Percentiles rank a stretch among this genome's conserved stretches.
phyloP scores from a whole-genome alignment of 169 alveolate genomes.

The Prorocentrum cordatum region DNA sequence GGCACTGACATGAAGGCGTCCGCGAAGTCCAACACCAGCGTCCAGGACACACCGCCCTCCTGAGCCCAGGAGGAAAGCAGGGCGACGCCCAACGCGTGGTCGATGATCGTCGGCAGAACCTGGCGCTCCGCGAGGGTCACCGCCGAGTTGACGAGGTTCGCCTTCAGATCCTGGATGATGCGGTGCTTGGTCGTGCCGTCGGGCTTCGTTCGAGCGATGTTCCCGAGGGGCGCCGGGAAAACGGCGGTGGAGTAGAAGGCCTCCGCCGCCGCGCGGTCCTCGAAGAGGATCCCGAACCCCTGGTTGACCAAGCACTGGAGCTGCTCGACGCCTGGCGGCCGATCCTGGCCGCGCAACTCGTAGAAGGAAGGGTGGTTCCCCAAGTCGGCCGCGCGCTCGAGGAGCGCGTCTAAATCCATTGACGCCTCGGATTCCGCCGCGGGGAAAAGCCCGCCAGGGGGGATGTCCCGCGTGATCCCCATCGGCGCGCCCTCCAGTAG shows the following conservation, averaged over 20 bases:
- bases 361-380: neutral
- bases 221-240: too few relatives aligned
- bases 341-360: neutral
- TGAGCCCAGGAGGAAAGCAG: neutral
- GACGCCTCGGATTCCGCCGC: neutral
- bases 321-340: neutral
- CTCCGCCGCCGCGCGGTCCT: neutral
- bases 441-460: neutral
- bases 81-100: too few relatives aligned
- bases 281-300: neutral
- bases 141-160: neutral
- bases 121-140: too few relatives aligned
- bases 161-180: neutral
- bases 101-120: too few relatives aligned
- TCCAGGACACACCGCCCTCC: neutral
- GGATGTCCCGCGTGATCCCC: neutral
- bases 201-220: too few relatives aligned
- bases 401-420: neutral
- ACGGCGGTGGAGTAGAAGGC: too few relatives aligned
- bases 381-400: neutral
- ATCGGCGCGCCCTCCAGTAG: neutral
- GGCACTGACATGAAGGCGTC: neutral
- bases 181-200: neutral
- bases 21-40: neutral
- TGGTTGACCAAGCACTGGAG: neutral